These are phyloP conservation scores for Suillus tomentosus DNA, from an alignment of 768 basidiomycete species.

Conservation along the genomic window DNA sequence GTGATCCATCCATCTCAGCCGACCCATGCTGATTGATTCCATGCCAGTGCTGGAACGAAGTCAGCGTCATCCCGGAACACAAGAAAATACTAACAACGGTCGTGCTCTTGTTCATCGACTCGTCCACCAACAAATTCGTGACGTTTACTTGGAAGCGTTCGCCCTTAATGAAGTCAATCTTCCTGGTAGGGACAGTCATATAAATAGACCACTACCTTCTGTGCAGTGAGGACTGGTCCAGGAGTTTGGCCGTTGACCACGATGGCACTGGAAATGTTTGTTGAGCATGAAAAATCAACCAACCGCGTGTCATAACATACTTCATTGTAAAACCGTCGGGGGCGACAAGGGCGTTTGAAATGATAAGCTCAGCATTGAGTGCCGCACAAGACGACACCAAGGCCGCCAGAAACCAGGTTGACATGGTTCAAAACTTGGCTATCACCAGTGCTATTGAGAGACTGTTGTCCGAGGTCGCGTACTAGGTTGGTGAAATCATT, in stretches of 20 bases:
- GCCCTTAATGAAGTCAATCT: constrained; percentile 26
- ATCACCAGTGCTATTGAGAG: neutral
- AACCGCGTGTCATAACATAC: neutral
- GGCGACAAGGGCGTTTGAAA: constrained; percentile 29
- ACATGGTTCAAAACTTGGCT: neutral
- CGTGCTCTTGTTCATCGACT: constrained; percentile 40
- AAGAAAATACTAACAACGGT: constrained; percentile 32
- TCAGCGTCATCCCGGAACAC: neutral
- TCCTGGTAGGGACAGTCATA: neutral
- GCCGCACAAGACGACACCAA: constrained; percentile 19
- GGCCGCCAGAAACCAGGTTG: neutral
- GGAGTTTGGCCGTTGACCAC: constrained; percentile 41
- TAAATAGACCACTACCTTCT: constrained; percentile 24
- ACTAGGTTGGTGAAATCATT: neutral
- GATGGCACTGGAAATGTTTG: constrained; percentile 25
- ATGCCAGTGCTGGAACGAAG: constrained; percentile 36
- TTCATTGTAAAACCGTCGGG: constrained; percentile 33
- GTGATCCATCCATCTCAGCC: constrained; percentile 44
- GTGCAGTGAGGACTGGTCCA: constrained; percentile 39
- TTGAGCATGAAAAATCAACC: neutral
- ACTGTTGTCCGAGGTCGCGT: neutral
- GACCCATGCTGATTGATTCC: constrained; percentile 42
- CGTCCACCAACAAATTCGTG: constrained; percentile 38
- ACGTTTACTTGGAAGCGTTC: constrained; percentile 37
- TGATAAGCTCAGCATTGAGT: constrained; percentile 21